phyloP scores from a whole-genome alignment of 2,329 filamentous ascomycete species.

The Daldinia sp. region DNA sequence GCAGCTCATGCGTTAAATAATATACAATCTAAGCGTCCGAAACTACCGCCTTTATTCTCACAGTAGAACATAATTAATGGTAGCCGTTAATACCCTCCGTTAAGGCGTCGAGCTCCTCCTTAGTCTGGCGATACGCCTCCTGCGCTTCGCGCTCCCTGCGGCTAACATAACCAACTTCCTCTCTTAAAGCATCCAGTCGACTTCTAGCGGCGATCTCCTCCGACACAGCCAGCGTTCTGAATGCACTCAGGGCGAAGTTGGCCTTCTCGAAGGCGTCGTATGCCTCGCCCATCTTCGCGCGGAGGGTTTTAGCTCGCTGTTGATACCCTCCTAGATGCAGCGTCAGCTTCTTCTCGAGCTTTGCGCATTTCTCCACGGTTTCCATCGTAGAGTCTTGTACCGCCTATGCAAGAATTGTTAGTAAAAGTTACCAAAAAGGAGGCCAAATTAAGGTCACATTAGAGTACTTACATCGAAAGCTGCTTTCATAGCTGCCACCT shows the following conservation, averaged over 20 bases:
- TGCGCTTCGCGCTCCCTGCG: conserved; percentile 90
- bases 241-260: conserved; percentile 76
- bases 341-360: conserved; percentile 92
- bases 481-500: conserved; percentile 70
- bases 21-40: conserved; percentile 29
- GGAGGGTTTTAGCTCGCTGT: conserved; percentile 82
- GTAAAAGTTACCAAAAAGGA: conserved; percentile 8
- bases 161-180: conserved; percentile 85
- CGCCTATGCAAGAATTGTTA: conserved; percentile 58
- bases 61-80: conserved; percentile 55
- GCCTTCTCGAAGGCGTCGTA: conserved; percentile 80
- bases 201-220: conserved; percentile 82
- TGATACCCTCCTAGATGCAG: conserved; percentile 92
- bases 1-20: conserved; percentile 12
- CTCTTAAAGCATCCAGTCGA: conserved; percentile 79
- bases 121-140: conserved; percentile 80
- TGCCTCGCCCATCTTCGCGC: conserved; percentile 82
- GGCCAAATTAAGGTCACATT: not conserved
- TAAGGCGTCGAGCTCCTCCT: conserved; percentile 80
- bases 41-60: not conserved
- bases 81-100: conserved; percentile 55
- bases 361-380: conserved; percentile 83
- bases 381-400: conserved; percentile 79
- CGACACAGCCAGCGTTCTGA: conserved; percentile 79
- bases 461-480: conserved; percentile 76